Conservation (phyloP, 2,329 filamentous ascomycete species). For the Fusarium fujikuroi region DNA sequence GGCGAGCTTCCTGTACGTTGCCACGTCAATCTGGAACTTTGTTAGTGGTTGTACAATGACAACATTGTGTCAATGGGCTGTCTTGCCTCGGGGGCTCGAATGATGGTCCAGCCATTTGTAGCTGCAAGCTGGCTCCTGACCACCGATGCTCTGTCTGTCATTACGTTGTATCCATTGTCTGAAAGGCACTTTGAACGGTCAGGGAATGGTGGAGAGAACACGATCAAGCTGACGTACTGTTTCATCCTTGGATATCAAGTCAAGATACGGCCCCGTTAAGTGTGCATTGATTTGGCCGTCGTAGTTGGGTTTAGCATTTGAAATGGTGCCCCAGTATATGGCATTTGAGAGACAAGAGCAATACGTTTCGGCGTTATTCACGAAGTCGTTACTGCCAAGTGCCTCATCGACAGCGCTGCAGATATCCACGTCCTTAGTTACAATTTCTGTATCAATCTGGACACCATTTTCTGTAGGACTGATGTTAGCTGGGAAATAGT, state of each 20-base stretch:
- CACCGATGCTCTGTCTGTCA: neutral
- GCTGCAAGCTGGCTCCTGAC: neutral
- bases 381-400: neutral
- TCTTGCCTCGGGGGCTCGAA: conserved; percentile 2
- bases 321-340: neutral
- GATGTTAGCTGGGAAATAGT: neutral
- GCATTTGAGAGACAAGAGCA: conserved; percentile 2
- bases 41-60: neutral
- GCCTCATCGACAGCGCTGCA: neutral
- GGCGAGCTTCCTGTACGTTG: neutral
- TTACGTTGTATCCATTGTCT: neutral
- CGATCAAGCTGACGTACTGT: neutral
- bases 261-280: neutral
- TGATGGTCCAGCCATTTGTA: neutral
- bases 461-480: neutral
- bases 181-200: neutral
- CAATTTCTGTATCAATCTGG: neutral
- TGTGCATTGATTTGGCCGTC: neutral
- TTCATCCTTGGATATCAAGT: neutral
- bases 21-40: neutral
- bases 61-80: no score
- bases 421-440: neutral
- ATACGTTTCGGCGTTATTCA: neutral
- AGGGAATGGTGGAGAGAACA: neutral
- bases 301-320: neutral